Evolutionary conservation across 163 green algal species (phyloP).

Genomic region (Dunaliella salina): DNA sequence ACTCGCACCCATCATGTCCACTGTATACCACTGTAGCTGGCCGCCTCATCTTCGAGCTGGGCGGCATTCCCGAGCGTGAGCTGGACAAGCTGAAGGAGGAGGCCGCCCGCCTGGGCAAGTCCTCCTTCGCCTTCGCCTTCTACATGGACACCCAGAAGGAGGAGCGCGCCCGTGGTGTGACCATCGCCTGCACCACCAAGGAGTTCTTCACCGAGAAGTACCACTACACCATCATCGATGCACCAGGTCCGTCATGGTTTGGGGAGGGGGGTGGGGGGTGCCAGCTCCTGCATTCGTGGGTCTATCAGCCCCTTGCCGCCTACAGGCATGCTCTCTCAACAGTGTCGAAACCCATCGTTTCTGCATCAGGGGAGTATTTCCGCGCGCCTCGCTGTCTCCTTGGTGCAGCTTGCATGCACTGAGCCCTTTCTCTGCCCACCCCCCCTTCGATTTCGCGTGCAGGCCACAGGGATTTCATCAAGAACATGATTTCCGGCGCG

Average conservation of each 20-base stretch:
- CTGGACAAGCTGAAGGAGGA: constrained; percentile 98
- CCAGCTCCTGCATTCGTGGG: background rate
- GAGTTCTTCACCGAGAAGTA: constrained; percentile 95
- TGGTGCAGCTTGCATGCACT: too few relatives aligned
- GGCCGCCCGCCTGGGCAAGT: constrained; percentile 94
- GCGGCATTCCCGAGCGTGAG: constrained; percentile 98
- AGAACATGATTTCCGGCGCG: constrained; percentile 99
- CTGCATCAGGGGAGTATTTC: too few relatives aligned
- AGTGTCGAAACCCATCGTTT: too few relatives aligned
- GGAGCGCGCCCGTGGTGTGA: constrained; percentile 98
- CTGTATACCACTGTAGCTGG: too few relatives aligned
- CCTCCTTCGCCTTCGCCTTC: constrained; percentile 94
- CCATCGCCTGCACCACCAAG: constrained; percentile 92
- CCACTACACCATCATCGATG: constrained; percentile 99
- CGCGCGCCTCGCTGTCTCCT: too few relatives aligned
- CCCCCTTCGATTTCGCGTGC: background rate
- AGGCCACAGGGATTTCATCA: constrained; percentile 98
- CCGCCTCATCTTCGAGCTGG: constrained; percentile 96
- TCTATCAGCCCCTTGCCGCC: background rate
- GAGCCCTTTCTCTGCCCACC: background rate
- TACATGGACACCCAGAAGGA: constrained; percentile 99
- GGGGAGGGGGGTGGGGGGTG: too few relatives aligned
- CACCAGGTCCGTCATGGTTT: constrained; percentile 58
- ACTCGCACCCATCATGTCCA: too few relatives aligned
- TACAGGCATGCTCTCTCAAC: too few relatives aligned